These are phyloP conservation scores for Backusella tarrabulga DNA, from an alignment of 192 early-diverging fungal genomes.

Conservation along the genomic window DNA sequence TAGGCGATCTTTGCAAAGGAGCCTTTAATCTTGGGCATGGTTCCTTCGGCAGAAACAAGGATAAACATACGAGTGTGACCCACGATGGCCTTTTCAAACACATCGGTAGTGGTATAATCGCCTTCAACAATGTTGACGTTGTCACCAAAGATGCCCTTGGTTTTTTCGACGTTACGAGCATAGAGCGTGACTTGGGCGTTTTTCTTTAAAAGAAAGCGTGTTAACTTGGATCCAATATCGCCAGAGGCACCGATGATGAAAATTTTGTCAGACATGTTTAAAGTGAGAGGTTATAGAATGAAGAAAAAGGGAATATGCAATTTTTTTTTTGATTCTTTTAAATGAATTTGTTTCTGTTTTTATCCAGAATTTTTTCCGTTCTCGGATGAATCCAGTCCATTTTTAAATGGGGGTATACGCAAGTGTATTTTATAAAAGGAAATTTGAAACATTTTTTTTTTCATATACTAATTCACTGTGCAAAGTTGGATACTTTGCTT, in stretches of 20 bases:
- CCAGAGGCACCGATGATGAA: conserved; percentile 24
- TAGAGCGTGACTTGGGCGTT: not conserved
- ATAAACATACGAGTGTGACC: conserved; percentile 21
- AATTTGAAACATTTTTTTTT: no score
- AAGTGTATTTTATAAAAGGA: no score
- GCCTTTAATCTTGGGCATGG: not conserved
- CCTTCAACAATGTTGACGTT: conserved; percentile 11
- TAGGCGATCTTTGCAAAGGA: conserved; percentile 2
- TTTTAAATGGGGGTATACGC: no score
- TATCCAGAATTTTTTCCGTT: no score
- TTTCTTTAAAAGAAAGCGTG: conserved; percentile 5
- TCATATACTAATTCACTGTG: no score
- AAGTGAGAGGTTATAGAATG: no score
- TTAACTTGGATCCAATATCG: conserved; percentile 14
- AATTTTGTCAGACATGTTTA: conserved; percentile 7
- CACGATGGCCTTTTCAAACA: conserved; percentile 3
- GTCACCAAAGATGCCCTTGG: not conserved
- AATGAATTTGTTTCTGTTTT: no score
- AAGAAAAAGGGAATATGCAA: no score
- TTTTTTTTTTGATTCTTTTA: no score
- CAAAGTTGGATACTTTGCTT: no score
- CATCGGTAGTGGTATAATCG: not conserved
- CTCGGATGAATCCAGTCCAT: no score
- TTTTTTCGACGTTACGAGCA: conserved; percentile 16
- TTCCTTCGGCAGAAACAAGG: not conserved